These are phyloP conservation scores for grape (Vitis vinifera) DNA, from an alignment of 164 flowering plant species.

Conservation along the genomic window DNA sequence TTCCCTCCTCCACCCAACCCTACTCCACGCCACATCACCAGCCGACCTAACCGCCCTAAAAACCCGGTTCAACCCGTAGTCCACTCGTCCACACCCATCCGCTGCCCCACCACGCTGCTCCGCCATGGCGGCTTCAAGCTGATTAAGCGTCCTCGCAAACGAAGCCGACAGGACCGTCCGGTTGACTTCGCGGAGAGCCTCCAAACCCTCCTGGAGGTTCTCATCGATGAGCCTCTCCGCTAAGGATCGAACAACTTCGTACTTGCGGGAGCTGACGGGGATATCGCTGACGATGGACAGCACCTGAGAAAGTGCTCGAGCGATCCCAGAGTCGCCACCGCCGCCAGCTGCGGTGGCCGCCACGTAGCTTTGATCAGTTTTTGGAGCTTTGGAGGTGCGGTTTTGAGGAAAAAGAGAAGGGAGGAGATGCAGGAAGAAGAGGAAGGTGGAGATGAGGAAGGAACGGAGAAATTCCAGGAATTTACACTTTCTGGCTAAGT, in stretches of 20 bases:
- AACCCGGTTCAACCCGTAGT: conserved; percentile 21
- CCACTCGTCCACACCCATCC: conserved; percentile 10
- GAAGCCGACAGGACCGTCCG: conserved; percentile 57
- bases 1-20: conserved; percentile 14
- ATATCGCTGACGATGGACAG: conserved; percentile 47
- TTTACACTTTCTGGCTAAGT: conserved; percentile 26
- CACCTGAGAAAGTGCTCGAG: conserved; percentile 74
- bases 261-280: conserved; percentile 78
- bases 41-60: conserved; percentile 29
- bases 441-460: conserved; percentile 34
- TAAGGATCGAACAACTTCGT: conserved; percentile 62
- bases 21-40: conserved; percentile 19
- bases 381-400: background rate
- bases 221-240: conserved; percentile 75
- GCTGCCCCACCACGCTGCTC: conserved; percentile 7
- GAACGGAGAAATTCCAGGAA: conserved; percentile 39
- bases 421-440: conserved; percentile 50
- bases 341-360: background rate
- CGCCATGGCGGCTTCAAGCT: conserved; percentile 44
- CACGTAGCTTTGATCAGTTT: background rate
- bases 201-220: conserved; percentile 42
- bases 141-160: conserved; percentile 47
- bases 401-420: conserved; percentile 29
- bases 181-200: conserved; percentile 52
- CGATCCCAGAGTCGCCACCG: conserved; percentile 45